A percentile compares a stretch with the other conserved stretches of the same genome.
Evolutionary conservation across 345 rosid species (phyloP).

Genomic region (Chamaenerion angustifolium): DNA sequence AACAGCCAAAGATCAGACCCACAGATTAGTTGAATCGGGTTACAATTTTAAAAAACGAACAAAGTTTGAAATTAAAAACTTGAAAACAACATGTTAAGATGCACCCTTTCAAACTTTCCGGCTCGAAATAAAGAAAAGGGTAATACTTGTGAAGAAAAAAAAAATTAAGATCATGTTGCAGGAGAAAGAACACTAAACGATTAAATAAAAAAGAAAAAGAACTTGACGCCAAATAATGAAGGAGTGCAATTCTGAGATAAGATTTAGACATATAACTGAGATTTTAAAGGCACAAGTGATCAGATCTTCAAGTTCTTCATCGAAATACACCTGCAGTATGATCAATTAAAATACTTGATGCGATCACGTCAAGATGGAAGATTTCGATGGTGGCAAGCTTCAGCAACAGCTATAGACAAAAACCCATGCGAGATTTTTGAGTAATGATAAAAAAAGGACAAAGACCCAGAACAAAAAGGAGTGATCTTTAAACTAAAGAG

Average conservation of each 20-base stretch:
- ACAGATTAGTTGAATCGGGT: too few relatives aligned
- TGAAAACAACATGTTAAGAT: too few relatives aligned
- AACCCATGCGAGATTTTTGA: not conserved
- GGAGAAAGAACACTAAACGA: too few relatives aligned
- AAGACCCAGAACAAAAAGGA: not conserved
- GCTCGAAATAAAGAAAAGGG: not conserved
- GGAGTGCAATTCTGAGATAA: not conserved
- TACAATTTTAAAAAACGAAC: too few relatives aligned
- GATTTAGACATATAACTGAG: not conserved
- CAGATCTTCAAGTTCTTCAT: not conserved
- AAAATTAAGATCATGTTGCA: too few relatives aligned
- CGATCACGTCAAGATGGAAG: not conserved
- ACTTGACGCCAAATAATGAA: not conserved
- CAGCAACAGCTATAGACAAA: constrained; percentile 1
- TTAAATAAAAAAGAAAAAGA: not conserved
- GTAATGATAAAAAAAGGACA: not conserved
- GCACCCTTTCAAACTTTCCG: too few relatives aligned
- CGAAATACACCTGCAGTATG: not conserved
- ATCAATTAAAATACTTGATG: not conserved
- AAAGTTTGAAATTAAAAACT: too few relatives aligned
- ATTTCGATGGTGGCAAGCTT: not conserved
- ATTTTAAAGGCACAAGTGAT: not conserved
- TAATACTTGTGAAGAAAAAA: too few relatives aligned
- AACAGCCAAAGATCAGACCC: not conserved
- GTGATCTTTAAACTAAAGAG: not conserved